phyloP scores from a whole-genome alignment of 257 asterid species.

The Jaltomata sinuosa region DNA sequence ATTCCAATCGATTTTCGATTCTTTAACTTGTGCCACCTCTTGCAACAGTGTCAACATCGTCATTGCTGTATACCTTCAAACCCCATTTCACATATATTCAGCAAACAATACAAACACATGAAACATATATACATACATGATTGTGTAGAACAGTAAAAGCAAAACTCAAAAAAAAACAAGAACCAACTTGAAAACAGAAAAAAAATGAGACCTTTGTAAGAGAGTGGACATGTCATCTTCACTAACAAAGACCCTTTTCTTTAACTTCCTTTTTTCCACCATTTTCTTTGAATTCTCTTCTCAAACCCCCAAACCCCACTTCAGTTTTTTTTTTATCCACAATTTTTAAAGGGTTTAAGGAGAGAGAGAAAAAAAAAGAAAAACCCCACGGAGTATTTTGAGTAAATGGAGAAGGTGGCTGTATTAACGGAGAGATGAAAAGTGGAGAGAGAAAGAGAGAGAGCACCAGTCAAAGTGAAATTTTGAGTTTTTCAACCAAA shows the following conservation, averaged over 20 bases:
- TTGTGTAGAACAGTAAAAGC: not conserved
- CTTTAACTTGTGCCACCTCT: constrained; percentile 58
- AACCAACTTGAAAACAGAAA: not conserved
- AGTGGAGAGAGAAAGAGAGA: not conserved
- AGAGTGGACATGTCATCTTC: constrained; percentile 49
- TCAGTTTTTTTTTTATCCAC: not conserved
- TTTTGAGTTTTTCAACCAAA: not conserved
- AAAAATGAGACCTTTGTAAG: constrained; percentile 37
- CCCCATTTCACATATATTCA: not conserved
- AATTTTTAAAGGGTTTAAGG: not conserved
- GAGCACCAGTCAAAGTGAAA: not conserved
- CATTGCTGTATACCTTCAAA: constrained; percentile 45
- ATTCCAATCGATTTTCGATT: constrained; percentile 64
- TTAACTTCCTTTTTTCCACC: constrained; percentile 50
- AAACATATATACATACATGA: not conserved
- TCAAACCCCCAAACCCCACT: not conserved
- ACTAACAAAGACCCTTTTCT: constrained; percentile 38
- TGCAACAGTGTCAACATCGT: constrained; percentile 60
- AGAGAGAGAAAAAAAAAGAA: not conserved
- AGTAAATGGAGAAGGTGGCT: not conserved
- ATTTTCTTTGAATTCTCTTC: constrained; percentile 7
- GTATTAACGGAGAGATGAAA: not conserved
- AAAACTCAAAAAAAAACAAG: not conserved
- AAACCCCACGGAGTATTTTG: not conserved
- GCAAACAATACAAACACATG: not conserved